Percentiles rank a stretch among this genome's conserved stretches.
These are phyloP conservation scores for Blastobotrys elegans DNA, from an alignment of 1,139 yeast species.

Conservation along the genomic window DNA sequence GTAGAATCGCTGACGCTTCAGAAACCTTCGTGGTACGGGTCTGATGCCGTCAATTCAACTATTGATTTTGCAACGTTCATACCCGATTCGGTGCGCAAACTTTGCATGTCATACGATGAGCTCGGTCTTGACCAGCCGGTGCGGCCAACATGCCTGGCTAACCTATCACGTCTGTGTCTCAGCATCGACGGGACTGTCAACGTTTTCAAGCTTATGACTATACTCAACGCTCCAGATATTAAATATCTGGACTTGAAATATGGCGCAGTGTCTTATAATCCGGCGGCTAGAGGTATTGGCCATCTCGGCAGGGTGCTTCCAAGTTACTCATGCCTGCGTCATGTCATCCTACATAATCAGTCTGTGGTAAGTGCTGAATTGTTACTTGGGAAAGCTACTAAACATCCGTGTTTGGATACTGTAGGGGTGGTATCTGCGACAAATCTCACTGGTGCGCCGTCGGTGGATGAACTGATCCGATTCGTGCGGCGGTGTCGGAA, in stretches of 20 bases:
- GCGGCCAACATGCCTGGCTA: no score
- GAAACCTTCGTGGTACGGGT: no score
- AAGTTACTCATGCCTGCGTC: not conserved
- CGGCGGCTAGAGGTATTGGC: not conserved
- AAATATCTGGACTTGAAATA: not conserved
- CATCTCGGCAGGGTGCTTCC: not conserved
- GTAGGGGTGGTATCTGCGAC: not conserved
- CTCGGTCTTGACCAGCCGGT: no score
- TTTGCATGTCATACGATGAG: no score
- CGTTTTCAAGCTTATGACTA: not conserved
- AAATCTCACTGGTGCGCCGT: slow-evolving; percentile 7
- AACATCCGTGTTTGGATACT: not conserved
- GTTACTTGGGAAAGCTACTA: not conserved
- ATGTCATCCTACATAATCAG: not conserved
- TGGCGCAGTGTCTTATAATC: no score
- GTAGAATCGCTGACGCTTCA: no score
- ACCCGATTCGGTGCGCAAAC: no score
- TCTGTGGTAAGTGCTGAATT: not conserved
- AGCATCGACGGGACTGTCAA: not conserved
- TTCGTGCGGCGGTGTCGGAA: slow-evolving; percentile 1
- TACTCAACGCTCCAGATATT: not conserved
- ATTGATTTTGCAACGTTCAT: no score
- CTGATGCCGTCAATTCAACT: no score
- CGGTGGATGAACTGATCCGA: slow-evolving; percentile 4
- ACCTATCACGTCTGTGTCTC: no score